These are phyloP conservation scores for Atkinsonella hypoxylon DNA, from an alignment of 2,329 filamentous ascomycete species.

Conservation along the genomic window DNA sequence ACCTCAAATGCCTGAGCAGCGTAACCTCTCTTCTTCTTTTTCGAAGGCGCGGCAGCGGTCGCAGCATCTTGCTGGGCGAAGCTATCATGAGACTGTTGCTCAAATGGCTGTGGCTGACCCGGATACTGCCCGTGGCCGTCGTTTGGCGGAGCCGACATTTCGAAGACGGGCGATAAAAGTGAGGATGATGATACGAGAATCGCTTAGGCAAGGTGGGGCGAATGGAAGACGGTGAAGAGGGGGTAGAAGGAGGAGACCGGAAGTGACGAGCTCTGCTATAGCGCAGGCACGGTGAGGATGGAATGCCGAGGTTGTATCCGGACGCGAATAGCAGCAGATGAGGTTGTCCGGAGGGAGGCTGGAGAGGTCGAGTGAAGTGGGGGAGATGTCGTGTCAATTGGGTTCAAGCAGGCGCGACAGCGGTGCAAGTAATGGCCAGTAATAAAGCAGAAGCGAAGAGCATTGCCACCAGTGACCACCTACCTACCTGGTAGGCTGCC, in stretches of 20 bases:
- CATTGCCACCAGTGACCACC: no score
- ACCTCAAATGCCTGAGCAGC: slow-evolving; percentile 93
- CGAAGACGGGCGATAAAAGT: slow-evolving; percentile 18
- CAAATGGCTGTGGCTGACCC: slow-evolving; percentile 28
- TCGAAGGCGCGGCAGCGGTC: slow-evolving; percentile 36
- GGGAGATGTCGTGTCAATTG: slow-evolving; percentile 2
- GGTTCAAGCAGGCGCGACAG: background rate
- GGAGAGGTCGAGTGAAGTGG: slow-evolving; percentile 5
- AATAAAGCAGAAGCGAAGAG: no score
- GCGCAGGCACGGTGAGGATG: slow-evolving; percentile 5
- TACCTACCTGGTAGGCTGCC: no score
- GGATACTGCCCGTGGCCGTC: slow-evolving; percentile 43
- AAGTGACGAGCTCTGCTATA: slow-evolving; percentile 6
- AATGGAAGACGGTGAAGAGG: slow-evolving; percentile 2
- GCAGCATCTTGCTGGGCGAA: slow-evolving; percentile 17
- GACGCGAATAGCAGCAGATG: slow-evolving; percentile 4
- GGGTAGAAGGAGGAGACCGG: background rate
- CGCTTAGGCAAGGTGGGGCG: slow-evolving; percentile 5
- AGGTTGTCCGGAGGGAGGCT: slow-evolving; percentile 6
- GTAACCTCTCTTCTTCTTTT: slow-evolving; percentile 90
- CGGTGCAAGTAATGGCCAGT: no score
- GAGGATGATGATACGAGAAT: slow-evolving; percentile 13
- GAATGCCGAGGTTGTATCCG: background rate
- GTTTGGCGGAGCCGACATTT: slow-evolving; percentile 46
- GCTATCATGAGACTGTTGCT: slow-evolving; percentile 25